Evolutionary conservation across 2,329 filamentous ascomycete genomes (phyloP).

Genomic region (Fonsecaea erecta): DNA sequence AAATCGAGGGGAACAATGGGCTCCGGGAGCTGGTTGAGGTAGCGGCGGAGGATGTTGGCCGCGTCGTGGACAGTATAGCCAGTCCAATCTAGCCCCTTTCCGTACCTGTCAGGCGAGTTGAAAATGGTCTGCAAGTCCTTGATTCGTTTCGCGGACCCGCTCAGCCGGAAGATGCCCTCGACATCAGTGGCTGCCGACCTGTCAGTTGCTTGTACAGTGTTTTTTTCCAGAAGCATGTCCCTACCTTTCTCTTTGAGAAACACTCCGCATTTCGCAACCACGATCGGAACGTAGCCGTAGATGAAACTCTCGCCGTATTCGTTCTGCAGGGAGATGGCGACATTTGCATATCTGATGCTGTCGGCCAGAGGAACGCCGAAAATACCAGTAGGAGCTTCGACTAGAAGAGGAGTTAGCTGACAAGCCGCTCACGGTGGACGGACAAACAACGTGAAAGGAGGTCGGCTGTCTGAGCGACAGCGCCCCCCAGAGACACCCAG

Average conservation of each 20-base stretch:
- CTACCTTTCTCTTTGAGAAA: conserved; percentile 97
- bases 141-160: conserved; percentile 95
- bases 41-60: conserved; percentile 91
- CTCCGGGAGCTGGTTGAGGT: conserved; percentile 94
- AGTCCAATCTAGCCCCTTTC: conserved; percentile 95
- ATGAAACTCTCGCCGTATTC: conserved; percentile 94
- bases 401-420: conserved; percentile 28
- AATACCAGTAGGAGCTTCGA: conserved; percentile 62
- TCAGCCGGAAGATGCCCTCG: conserved; percentile 94
- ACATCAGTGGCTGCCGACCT: conserved; percentile 76
- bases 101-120: conserved; percentile 92
- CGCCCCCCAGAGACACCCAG: neutral
- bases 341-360: conserved; percentile 96
- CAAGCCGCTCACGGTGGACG: neutral
- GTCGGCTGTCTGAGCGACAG: neutral
- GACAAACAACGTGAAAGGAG: neutral
- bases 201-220: conserved; percentile 40
- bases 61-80: conserved; percentile 99
- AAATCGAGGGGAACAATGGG: conserved; percentile 94
- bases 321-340: conserved; percentile 94
- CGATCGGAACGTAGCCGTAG: conserved; percentile 97
- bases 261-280: conserved; percentile 96
- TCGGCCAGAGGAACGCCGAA: conserved; percentile 92
- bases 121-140: conserved; percentile 93
- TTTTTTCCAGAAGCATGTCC: conserved; percentile 39